phyloP scores from a whole-genome alignment of 177 flowering plant species.

The Vitis hybrid region DNA sequence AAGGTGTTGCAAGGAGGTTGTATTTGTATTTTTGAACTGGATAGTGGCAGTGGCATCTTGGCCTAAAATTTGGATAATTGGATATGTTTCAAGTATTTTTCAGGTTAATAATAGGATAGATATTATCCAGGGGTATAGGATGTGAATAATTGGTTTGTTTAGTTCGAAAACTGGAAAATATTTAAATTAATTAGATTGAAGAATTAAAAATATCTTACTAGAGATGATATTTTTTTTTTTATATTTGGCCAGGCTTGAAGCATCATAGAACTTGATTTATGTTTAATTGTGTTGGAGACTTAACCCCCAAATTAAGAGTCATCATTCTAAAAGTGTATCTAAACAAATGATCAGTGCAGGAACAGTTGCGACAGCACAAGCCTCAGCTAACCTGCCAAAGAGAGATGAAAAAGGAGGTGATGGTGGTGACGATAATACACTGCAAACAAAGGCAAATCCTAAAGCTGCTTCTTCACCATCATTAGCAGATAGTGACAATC shows the following conservation, averaged over 20 bases:
- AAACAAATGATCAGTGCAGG: constrained; percentile 36
- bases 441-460: constrained; percentile 7
- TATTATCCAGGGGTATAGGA: no score
- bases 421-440: constrained; percentile 10
- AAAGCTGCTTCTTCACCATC: constrained; percentile 20
- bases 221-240: neutral
- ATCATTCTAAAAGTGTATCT: constrained; percentile 9
- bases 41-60: no score
- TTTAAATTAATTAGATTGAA: no score
- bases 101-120: no score
- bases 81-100: no score
- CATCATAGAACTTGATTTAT: neutral
- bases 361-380: constrained; percentile 19
- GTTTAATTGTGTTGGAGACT: no score
- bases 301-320: neutral
- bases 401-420: constrained; percentile 25
- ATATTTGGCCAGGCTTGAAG: neutral
- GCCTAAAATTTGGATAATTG: no score
- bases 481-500: constrained; percentile 17
- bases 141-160: no score
- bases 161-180: no score
- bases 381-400: constrained; percentile 19
- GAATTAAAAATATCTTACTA: no score
- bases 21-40: no score
- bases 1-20: no score